These are phyloP conservation scores for Porphyrellus cyaneotinctus DNA, from an alignment of 768 basidiomycete species.

Conservation along the genomic window DNA sequence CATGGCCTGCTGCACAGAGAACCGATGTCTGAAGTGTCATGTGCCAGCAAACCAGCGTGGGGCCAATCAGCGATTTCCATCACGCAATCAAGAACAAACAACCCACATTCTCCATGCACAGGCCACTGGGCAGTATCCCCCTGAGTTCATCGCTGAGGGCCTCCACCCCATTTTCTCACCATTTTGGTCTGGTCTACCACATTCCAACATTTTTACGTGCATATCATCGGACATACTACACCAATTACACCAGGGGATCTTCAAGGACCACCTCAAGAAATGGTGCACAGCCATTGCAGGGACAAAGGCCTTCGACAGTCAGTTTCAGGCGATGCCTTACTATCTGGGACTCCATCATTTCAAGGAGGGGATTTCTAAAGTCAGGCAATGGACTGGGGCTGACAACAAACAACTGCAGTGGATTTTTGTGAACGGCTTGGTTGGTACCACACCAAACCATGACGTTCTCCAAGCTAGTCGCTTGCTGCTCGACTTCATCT, in stretches of 20 bases:
- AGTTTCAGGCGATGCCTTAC: background rate
- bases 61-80: background rate
- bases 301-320: background rate
- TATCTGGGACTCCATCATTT: background rate
- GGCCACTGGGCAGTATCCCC: background rate
- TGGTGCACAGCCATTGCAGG: background rate
- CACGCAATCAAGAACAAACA: background rate
- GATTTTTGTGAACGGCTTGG: background rate
- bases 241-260: background rate
- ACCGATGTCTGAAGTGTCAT: background rate
- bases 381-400: background rate
- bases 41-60: background rate
- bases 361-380: background rate
- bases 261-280: too few relatives aligned
- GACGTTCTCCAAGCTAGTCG: too few relatives aligned
- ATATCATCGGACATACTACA: background rate
- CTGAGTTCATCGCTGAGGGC: background rate
- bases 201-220: background rate
- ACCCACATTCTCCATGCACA: background rate
- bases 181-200: background rate
- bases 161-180: background rate
- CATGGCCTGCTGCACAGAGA: slow-evolving; percentile 2
- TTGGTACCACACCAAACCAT: too few relatives aligned
- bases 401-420: background rate
- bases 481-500: too few relatives aligned